Base-by-base conservation (phyloP, 345 rosid species). In the Firmiana major region DNA sequence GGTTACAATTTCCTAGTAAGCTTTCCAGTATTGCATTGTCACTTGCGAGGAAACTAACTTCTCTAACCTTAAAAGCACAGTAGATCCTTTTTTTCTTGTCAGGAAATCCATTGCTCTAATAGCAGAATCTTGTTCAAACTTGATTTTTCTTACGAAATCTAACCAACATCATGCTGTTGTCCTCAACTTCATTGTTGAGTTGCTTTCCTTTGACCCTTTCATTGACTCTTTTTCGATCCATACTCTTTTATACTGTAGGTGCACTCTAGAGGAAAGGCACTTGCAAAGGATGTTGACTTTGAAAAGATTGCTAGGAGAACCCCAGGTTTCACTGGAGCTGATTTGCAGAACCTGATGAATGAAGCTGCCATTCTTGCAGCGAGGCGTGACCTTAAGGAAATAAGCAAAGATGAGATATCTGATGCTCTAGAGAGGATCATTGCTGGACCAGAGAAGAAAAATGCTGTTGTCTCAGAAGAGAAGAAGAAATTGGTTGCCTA, bases 361-460 rank as follows among this genome's bases (percentile, higher is more conserved):
- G 99, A 96, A 78, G 99, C 98, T 3, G 98, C 99, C 58, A 93
- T 95, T 82, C 92, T 95, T 77, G 98, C 99, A 7, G 99, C 99
- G 16, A 89, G 99, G 81, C 94, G 97, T 67, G 94, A 92, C 66
- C 98, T 96, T 19, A 96, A 96, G 91, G 98, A 96, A 84, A 93
- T 96, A 69, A 96, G 98, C 86, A 93, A 96, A 71, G 99, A 96
- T 58, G 99, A 93, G 84, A 96, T 96, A 73, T 87, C 97, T 0
- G 99, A 96, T 91, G 99, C 98, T 63, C 85, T 93, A 22, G 99
- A 96, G 87, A 90, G 99, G 84, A 96, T 96, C 72, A 96, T 93
- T 84, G 99, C 98, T 42, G 98, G 99, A 74, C 99, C 99, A 7
- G 99, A 96, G 87, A 96, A 93, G 91, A 96, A 96, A 79, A 96